Evolutionary conservation across 768 basidiomycete species (phyloP).

Genomic region (Lentinula sp.): DNA sequence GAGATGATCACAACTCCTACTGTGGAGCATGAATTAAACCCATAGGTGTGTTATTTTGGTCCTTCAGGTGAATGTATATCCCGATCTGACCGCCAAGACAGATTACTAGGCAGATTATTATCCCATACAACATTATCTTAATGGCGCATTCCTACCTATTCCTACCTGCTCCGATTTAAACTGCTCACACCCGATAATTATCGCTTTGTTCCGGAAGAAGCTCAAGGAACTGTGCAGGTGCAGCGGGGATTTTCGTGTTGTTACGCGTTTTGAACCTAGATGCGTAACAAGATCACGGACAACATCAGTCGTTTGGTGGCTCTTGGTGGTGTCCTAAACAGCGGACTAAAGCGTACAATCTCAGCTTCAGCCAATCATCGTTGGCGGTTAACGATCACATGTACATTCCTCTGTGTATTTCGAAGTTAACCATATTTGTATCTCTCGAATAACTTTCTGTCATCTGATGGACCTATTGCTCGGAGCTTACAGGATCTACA

Average conservation of each 20-base stretch:
- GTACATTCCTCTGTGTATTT: not conserved
- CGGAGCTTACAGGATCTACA: not conserved
- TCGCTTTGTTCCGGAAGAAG: not conserved
- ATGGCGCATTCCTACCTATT: not conserved
- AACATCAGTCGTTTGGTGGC: not conserved
- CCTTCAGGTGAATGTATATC: not conserved
- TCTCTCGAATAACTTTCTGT: not conserved
- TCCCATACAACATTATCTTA: not conserved
- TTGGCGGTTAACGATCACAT: constrained; percentile 1
- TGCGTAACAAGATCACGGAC: not conserved
- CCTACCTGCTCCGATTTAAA: not conserved
- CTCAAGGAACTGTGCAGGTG: not conserved
- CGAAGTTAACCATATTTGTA: not conserved
- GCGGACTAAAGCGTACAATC: not conserved
- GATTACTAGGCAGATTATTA: not conserved
- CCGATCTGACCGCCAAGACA: not conserved
- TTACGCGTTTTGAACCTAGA: not conserved
- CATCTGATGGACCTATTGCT: not conserved
- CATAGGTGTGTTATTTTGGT: constrained; percentile 10
- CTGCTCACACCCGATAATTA: not conserved
- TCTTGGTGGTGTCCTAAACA: not conserved
- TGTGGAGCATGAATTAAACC: constrained; percentile 11
- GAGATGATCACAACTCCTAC: constrained; percentile 33
- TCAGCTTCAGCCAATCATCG: not conserved
- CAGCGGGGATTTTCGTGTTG: not conserved